phyloP scores from a whole-genome alignment of 306 rosid genomes.

The Begonia masoniana region DNA sequence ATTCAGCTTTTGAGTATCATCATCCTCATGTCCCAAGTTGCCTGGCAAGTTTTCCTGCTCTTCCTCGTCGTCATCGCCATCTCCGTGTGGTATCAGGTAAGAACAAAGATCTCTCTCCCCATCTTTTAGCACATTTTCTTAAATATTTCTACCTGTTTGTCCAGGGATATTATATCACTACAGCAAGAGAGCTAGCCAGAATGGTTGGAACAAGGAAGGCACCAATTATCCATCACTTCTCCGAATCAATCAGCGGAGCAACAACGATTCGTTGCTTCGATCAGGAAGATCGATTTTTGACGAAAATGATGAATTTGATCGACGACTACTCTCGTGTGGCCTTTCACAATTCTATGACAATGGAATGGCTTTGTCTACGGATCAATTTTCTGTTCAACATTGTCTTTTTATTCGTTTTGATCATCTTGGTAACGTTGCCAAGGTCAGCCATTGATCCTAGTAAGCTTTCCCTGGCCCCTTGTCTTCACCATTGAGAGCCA shows the following conservation, averaged over 20 bases:
- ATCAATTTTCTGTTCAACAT: constrained; percentile 68
- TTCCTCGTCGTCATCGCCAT: constrained; percentile 7
- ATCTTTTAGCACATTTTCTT: too few relatives aligned
- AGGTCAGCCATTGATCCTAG: constrained; percentile 64
- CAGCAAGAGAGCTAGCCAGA: constrained; percentile 68
- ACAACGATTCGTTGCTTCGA: constrained; percentile 57
- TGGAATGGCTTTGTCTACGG: constrained; percentile 65
- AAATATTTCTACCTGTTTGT: neutral
- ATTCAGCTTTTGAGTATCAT: constrained; percentile 9
- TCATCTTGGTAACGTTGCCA: constrained; percentile 56
- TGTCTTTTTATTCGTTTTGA: constrained; percentile 47
- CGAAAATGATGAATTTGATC: constrained; percentile 23
- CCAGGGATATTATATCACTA: constrained; percentile 63
- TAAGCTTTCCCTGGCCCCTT: constrained; percentile 18
- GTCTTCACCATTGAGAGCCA: too few relatives aligned
- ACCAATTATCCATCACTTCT: constrained; percentile 73
- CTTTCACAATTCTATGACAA: constrained; percentile 60
- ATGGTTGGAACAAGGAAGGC: constrained; percentile 62
- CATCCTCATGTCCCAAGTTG: constrained; percentile 12
- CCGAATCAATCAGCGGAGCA: constrained; percentile 57
- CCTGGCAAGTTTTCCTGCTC: constrained; percentile 12
- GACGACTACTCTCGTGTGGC: constrained; percentile 56
- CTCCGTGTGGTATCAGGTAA: constrained; percentile 13
- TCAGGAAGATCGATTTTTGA: constrained; percentile 38
- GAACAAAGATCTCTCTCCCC: neutral